Conservation (phyloP, 345 rosid species). For the Iberis pinnata region DNA sequence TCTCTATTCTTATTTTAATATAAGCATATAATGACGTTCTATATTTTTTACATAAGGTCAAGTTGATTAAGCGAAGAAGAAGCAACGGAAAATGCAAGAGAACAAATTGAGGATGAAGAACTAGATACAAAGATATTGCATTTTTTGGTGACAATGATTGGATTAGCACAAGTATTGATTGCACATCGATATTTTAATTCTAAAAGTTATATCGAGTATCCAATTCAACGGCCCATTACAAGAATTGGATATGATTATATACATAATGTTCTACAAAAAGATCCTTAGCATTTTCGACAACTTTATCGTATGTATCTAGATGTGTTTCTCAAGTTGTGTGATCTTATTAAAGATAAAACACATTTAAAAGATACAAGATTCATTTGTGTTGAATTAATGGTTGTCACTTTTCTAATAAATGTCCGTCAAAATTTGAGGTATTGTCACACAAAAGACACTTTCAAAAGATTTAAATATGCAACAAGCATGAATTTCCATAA, state of each 20-base stretch:
- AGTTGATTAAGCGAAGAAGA: background rate
- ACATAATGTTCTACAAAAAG: background rate
- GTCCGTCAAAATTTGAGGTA: no score
- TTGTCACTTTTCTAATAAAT: no score
- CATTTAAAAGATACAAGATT: no score
- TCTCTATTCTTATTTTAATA: background rate
- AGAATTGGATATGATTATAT: background rate
- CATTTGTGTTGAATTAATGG: no score
- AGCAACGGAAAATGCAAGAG: background rate
- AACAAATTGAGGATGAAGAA: background rate
- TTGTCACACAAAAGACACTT: no score
- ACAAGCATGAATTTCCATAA: no score
- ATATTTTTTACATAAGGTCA: background rate
- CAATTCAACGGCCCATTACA: background rate
- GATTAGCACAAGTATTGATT: background rate
- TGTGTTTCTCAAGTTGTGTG: no score
- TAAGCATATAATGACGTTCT: no score
- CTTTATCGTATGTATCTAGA: no score
- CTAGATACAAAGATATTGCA: background rate
- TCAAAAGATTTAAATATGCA: no score
- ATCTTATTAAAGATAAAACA: no score
- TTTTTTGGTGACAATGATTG: background rate
- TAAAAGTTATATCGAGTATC: background rate
- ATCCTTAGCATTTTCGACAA: no score
- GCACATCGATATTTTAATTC: background rate